Percentiles rank a stretch among this genome's conserved stretches.
phyloP scores from a whole-genome alignment of 2,329 filamentous ascomycete species.

The Ceratocystis alfenasii region DNA sequence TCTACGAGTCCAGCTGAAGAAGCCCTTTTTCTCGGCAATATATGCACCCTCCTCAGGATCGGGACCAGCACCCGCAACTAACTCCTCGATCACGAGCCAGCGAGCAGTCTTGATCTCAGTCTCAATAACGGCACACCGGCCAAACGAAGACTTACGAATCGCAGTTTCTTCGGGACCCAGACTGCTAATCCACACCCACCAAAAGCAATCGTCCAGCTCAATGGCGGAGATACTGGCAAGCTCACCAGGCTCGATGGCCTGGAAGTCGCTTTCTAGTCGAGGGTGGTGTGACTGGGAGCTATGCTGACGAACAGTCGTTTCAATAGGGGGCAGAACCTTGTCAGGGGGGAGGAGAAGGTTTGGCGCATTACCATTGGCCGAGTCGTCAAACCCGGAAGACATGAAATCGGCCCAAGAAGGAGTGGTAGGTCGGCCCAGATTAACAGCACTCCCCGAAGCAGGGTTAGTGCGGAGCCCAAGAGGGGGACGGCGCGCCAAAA shows the following conservation, averaged over 20 bases:
- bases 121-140: slow-evolving; percentile 83
- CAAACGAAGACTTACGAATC: slow-evolving; percentile 81
- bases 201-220: slow-evolving; percentile 88
- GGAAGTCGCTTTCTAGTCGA: slow-evolving; percentile 51
- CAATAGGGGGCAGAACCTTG: slow-evolving; percentile 78
- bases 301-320: slow-evolving; percentile 56
- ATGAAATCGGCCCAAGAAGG: slow-evolving; percentile 98
- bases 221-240: slow-evolving; percentile 80
- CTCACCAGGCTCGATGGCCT: slow-evolving; percentile 73
- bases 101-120: slow-evolving; percentile 68
- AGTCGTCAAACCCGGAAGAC: slow-evolving; percentile 80
- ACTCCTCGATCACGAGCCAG: slow-evolving; percentile 94
- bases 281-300: slow-evolving; percentile 79
- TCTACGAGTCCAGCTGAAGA: slow-evolving; percentile 74
- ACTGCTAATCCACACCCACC: slow-evolving; percentile 99
- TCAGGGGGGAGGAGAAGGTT: slow-evolving; percentile 79
- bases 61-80: slow-evolving; percentile 81
- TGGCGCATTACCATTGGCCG: slow-evolving; percentile 39
- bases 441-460: slow-evolving; percentile 48
- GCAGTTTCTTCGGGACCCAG: slow-evolving; percentile 79
- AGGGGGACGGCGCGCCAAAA: slow-evolving; percentile 30
- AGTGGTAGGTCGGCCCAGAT: slow-evolving; percentile 72
- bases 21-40: slow-evolving; percentile 88
- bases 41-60: slow-evolving; percentile 77
- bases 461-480: slow-evolving; percentile 51